Conservation (phyloP, 73 alveolate genomes). For the Paramecium octaurelia region DNA sequence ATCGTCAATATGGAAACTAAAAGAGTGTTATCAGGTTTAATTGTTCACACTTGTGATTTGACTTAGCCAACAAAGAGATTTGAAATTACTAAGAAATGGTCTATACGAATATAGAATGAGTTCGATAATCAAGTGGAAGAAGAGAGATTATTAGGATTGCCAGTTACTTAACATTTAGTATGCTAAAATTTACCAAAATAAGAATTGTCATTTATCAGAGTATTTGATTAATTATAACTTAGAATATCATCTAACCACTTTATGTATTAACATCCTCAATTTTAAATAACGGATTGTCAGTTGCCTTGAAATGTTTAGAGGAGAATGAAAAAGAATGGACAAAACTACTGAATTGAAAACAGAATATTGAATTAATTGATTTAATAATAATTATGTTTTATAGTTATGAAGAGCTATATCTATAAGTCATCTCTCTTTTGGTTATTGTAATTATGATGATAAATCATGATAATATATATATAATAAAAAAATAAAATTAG, state of each 20-base stretch:
- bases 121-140: slow-evolving; percentile 55
- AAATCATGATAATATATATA: too few relatives aligned
- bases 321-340: slow-evolving; percentile 35
- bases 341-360: not conserved
- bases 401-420: not conserved
- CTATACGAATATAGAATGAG: slow-evolving; percentile 52
- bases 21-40: slow-evolving; percentile 20
- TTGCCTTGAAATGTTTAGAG: not conserved
- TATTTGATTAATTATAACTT: not conserved
- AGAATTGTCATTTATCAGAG: slow-evolving; percentile 37
- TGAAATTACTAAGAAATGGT: slow-evolving; percentile 52
- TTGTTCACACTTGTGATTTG: slow-evolving; percentile 55
- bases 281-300: not conserved
- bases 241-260: slow-evolving; percentile 12
- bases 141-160: slow-evolving; percentile 45
- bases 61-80: slow-evolving; percentile 53
- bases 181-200: slow-evolving; percentile 35
- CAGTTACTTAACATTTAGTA: slow-evolving; percentile 53
- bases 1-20: not conserved
- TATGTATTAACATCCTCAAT: not conserved
- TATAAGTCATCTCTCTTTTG: too few relatives aligned
- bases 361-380: not conserved
- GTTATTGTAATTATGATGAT: too few relatives aligned
- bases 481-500: too few relatives aligned
- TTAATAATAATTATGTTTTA: not conserved